phyloP scores from a whole-genome alignment of 1,284 basidiomycete genomes.

The Sanguinoderma infundibulare region DNA sequence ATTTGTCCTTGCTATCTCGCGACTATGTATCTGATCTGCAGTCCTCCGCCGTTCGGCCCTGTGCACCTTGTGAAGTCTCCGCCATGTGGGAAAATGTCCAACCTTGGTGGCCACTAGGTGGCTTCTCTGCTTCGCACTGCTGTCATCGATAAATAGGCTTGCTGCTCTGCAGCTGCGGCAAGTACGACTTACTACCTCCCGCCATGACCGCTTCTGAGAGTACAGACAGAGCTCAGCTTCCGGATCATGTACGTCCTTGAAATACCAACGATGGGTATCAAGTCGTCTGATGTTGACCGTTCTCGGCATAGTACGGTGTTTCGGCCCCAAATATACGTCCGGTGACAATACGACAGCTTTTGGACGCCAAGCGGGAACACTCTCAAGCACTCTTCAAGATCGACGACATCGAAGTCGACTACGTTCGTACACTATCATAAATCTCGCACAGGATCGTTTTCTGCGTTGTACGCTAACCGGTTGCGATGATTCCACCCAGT shows the following conservation, averaged over 20 bases:
- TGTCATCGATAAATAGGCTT: not conserved
- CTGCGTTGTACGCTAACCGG: not conserved
- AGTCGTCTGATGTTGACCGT: not conserved
- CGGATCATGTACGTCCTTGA: not conserved
- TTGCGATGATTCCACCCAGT: constrained; percentile 28
- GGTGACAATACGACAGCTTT: constrained; percentile 64
- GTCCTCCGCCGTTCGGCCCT: not conserved
- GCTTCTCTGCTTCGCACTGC: not conserved
- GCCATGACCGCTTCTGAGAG: not conserved
- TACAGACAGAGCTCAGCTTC: not conserved
- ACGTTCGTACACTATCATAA: constrained; percentile 19
- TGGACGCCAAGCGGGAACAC: constrained; percentile 52
- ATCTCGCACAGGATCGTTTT: too few species aligned
- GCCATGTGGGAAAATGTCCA: too few species aligned
- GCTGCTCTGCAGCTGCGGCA: not conserved
- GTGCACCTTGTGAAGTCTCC: not conserved
- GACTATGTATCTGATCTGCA: not conserved
- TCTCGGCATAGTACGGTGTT: not conserved
- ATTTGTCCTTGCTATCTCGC: constrained; percentile 5
- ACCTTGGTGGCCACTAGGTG: too few species aligned
- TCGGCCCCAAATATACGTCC: constrained; percentile 41
- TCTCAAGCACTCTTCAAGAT: constrained; percentile 59
- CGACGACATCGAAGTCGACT: constrained; percentile 51
- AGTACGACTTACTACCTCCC: not conserved
- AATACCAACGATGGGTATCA: too few species aligned